These are phyloP conservation scores for Calonectria pseudoturangicola DNA, from an alignment of 2,329 filamentous ascomycete genomes.

Conservation along the genomic window DNA sequence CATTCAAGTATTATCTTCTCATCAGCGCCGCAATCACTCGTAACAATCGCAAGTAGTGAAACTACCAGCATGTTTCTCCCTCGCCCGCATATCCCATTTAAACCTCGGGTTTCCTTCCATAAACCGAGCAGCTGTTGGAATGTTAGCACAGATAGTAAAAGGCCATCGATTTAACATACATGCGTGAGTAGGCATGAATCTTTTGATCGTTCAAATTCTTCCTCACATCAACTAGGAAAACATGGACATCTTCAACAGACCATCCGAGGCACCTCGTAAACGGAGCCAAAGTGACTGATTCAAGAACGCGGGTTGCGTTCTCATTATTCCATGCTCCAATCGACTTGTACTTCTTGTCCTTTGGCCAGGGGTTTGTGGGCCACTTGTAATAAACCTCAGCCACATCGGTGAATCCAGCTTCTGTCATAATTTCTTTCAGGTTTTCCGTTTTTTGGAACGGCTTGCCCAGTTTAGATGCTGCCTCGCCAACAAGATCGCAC, in stretches of 20 bases:
- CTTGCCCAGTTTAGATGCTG: slow-evolving; percentile 26
- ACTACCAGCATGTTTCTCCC: background rate
- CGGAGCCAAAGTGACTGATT: slow-evolving; percentile 3
- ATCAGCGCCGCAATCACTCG: too few species aligned
- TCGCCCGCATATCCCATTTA: background rate
- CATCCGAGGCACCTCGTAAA: slow-evolving; percentile 15
- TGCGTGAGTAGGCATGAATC: slow-evolving; percentile 10
- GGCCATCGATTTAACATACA: background rate
- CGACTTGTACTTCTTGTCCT: slow-evolving; percentile 19
- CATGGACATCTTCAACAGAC: slow-evolving; percentile 2
- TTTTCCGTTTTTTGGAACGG: background rate
- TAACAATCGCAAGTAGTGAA: too few species aligned
- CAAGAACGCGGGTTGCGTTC: slow-evolving; percentile 11
- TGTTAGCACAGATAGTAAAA: background rate
- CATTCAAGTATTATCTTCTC: background rate
- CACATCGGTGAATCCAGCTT: slow-evolving; percentile 18
- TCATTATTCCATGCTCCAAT: slow-evolving; percentile 32
- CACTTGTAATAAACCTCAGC: slow-evolving; percentile 10
- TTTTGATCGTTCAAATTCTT: slow-evolving; percentile 18
- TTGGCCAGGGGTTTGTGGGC: slow-evolving; percentile 31
- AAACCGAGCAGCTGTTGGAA: background rate
- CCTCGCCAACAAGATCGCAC: slow-evolving; percentile 18
- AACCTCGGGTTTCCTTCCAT: slow-evolving; percentile 4
- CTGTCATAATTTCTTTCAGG: background rate
- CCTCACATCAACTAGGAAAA: slow-evolving; percentile 3